These are phyloP conservation scores for Salvia sclarea DNA, from an alignment of 305 asterid species.

Conservation along the genomic window DNA sequence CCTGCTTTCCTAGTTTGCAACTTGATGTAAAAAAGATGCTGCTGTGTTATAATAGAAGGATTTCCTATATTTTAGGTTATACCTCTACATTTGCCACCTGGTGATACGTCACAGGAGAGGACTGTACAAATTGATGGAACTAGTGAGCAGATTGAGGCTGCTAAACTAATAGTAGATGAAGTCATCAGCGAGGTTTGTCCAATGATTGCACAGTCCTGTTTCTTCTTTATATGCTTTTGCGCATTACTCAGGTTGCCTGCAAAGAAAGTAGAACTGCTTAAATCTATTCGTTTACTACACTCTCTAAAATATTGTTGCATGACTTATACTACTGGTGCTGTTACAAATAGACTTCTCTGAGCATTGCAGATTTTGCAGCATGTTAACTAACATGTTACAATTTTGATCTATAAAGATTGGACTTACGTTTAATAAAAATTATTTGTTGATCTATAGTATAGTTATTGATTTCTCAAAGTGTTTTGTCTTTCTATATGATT, in stretches of 20 bases:
- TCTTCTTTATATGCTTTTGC: background rate
- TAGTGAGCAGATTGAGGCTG: slow-evolving; percentile 89
- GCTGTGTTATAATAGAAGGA: background rate
- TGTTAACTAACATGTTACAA: background rate
- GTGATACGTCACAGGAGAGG: slow-evolving; percentile 86
- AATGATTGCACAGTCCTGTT: slow-evolving; percentile 25
- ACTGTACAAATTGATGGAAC: slow-evolving; percentile 91
- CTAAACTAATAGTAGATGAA: slow-evolving; percentile 78
- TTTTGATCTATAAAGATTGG: background rate
- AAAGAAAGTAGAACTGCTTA: background rate
- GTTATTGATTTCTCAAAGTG: background rate
- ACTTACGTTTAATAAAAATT: background rate
- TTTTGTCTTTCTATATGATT: background rate
- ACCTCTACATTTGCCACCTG: slow-evolving; percentile 96
- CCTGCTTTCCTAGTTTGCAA: slow-evolving; percentile 4
- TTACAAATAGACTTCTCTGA: background rate
- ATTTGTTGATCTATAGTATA: background rate
- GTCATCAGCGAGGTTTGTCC: slow-evolving; percentile 90
- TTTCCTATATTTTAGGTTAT: slow-evolving; percentile 59
- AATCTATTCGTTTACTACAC: background rate
- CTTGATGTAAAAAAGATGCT: slow-evolving; percentile 9
- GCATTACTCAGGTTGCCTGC: background rate
- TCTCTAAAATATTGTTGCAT: background rate
- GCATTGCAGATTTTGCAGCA: background rate
- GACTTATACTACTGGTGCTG: background rate